Evolutionary conservation across 257 asterid species (phyloP), one percentile per base, ranked within the genome.

Genomic region (Craterostigma plantagineum): DNA sequence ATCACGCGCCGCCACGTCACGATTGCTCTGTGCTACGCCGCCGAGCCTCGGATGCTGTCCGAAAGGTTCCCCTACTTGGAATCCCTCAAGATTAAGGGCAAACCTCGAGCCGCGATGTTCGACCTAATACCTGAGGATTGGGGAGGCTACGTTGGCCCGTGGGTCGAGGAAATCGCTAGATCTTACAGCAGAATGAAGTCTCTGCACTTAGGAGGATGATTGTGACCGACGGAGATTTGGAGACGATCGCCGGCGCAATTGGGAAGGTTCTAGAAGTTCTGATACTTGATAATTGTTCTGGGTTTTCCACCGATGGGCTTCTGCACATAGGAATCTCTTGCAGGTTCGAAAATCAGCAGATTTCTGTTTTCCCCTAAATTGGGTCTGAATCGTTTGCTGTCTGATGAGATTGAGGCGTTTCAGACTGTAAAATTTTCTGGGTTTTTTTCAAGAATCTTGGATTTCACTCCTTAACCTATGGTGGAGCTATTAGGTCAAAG

Each of bases 141-240:
- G 48, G 48, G 48, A 0, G 48, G 48, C 8, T 43, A 15, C 33
- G 48, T 9, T 4, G 23, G 30, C 4, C 48, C 48, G 33, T 43
- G 48, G 48, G 17, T 43, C 30, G 48, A 43, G 48, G 48, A 43
- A 11, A 43, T 43, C 7, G 48, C 33, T 8, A n/a, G 48, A 7
- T 43, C 48, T 8, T 43, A 14, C 16, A 30, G n/a, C 33, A 43
- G 33, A 8, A 15, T 43, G 48, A 43, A 43, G 48, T 27, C 33
- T 12, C 30, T 43, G 10, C 48, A 43, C 33, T 16, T 4, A 16
- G 48, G 33, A 16, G 48, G 48, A 43, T 43, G 48, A 43, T 43
- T 18, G 48, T 43, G 48, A 43, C 9, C 33, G 48, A 43, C 23
- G 9, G 33, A 33, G 48, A 43, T 43, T 30, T 43, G n/a, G n/a